Conservation (phyloP, 306 rosid species). For the Vigna unguiculata region DNA sequence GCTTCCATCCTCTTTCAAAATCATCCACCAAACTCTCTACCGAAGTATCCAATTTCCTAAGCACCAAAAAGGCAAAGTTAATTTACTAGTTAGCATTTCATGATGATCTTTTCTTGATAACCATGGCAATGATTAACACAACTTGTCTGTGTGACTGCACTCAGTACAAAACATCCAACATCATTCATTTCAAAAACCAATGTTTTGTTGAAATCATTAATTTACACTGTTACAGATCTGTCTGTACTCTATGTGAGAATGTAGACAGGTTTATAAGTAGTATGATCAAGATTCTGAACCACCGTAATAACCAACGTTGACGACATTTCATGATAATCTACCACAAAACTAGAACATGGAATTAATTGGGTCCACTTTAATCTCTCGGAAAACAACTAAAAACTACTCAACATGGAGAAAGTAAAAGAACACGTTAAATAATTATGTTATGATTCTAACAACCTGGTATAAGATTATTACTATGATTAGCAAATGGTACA, state of each 20-base stretch:
- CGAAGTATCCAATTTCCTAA: slow-evolving; percentile 58
- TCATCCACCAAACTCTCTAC: slow-evolving; percentile 69
- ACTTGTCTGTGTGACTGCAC: too few species aligned
- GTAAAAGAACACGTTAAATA: background rate
- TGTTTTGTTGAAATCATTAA: too few species aligned
- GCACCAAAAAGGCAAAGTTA: background rate
- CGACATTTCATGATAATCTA: background rate
- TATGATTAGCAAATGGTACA: background rate
- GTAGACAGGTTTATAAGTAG: too few species aligned
- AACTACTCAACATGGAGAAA: slow-evolving; percentile 2
- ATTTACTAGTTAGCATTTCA: background rate
- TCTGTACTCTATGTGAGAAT: too few species aligned
- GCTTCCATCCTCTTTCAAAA: slow-evolving; percentile 70
- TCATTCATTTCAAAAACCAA: too few species aligned
- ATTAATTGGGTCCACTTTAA: background rate
- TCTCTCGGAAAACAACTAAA: background rate
- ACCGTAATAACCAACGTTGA: too few species aligned
- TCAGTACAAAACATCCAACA: too few species aligned
- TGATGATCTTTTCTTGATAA: background rate
- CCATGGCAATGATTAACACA: too few species aligned
- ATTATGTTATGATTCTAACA: background rate
- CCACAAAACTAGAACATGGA: background rate
- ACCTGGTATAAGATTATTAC: background rate
- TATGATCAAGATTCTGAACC: too few species aligned
- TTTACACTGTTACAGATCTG: too few species aligned